A percentile compares a stretch with the other conserved stretches of the same genome.
Conservation (phyloP, 768 basidiomycete species). For the Rhodotorula kratochvilovae region DNA sequence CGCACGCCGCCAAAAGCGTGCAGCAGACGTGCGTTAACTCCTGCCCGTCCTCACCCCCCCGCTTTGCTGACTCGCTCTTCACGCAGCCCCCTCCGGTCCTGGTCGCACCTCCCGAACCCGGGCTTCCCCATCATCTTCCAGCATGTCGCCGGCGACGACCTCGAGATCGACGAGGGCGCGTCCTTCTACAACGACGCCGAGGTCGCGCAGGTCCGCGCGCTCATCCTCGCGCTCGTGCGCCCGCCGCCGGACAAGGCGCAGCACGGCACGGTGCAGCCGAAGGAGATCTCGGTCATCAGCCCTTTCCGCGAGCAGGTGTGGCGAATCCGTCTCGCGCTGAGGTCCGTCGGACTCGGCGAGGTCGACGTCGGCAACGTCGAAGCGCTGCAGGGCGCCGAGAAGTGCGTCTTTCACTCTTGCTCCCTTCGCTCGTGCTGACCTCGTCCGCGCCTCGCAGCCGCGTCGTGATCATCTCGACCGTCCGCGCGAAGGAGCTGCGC, state of each 20-base stretch:
- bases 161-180: constrained; percentile 47
- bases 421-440: neutral
- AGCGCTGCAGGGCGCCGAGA: constrained; percentile 49
- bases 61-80: neutral
- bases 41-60: neutral
- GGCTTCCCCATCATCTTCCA: constrained; percentile 46
- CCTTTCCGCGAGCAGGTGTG: constrained; percentile 50
- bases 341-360: constrained; percentile 39
- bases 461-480: constrained; percentile 42
- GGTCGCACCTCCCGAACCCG: constrained; percentile 42
- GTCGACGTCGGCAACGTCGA: constrained; percentile 49
- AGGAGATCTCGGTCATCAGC: constrained; percentile 47
- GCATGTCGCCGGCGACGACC: constrained; percentile 43
- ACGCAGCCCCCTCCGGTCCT: constrained; percentile 21
- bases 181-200: constrained; percentile 47
- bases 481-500: constrained; percentile 40
- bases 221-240: constrained; percentile 32
- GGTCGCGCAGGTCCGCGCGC: constrained; percentile 38
- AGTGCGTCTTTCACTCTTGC: constrained; percentile 18
- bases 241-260: constrained; percentile 1
- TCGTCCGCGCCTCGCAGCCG: constrained; percentile 9
- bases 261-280: constrained; percentile 34
- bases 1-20: constrained; percentile 39
- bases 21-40: constrained; percentile 5
- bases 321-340: constrained; percentile 45